Percentiles rank a stretch among this genome's conserved stretches.
These are phyloP conservation scores for Isatis tinctoria DNA, from an alignment of 345 rosid genomes.

Conservation along the genomic window DNA sequence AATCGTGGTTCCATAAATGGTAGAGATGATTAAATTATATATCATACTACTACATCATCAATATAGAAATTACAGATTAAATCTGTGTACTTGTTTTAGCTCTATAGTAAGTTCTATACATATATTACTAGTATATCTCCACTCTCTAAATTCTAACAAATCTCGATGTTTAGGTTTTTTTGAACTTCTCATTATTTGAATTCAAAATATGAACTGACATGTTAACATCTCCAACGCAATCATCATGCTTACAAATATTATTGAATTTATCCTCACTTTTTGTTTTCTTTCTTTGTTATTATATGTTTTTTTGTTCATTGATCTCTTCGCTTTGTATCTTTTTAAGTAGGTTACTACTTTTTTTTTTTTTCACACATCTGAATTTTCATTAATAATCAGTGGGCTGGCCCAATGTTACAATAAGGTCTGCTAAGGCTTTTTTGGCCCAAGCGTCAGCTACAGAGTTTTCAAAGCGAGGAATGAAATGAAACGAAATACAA, in stretches of 20 bases:
- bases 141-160: neutral
- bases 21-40: neutral
- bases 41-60: neutral
- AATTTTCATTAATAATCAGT: no score
- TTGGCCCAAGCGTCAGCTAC: no score
- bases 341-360: constrained; percentile 22
- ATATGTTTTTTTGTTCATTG: neutral
- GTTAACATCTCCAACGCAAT: constrained; percentile 4
- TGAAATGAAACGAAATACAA: no score
- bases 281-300: neutral
- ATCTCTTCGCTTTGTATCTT: constrained; percentile 1
- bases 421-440: no score
- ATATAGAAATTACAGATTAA: neutral
- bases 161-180: neutral
- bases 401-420: no score
- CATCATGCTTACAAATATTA: constrained; percentile 11
- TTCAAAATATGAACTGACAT: constrained; percentile 5
- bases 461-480: no score
- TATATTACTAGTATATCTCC: neutral
- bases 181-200: neutral
- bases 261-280: neutral
- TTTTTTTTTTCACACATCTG: no score
- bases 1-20: neutral
- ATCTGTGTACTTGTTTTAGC: neutral
- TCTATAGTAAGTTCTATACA: neutral